A percentile compares a stretch with the other conserved stretches of the same genome.
phyloP scores from a whole-genome alignment of 2,329 filamentous ascomycete species.

The Ophiostoma ulmi region DNA sequence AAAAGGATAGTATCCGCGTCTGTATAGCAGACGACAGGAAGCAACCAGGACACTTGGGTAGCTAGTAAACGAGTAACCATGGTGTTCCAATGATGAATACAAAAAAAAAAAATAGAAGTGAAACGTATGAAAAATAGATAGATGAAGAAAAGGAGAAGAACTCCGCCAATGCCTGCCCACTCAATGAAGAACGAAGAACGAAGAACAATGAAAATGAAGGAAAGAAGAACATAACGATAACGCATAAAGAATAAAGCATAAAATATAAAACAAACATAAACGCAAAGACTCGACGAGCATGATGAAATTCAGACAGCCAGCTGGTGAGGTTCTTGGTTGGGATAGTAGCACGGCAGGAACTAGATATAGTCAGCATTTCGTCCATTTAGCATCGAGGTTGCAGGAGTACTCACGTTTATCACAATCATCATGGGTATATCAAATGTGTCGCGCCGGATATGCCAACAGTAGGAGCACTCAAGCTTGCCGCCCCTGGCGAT shows the following conservation, averaged over 20 bases:
- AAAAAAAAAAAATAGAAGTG: not conserved
- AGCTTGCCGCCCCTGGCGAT: slow-evolving; percentile 86
- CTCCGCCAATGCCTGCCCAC: slow-evolving; percentile 26
- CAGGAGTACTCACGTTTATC: slow-evolving; percentile 73
- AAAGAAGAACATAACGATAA: slow-evolving; percentile 7
- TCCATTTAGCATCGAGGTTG: not conserved
- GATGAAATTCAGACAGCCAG: slow-evolving; percentile 44
- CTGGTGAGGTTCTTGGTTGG: slow-evolving; percentile 52
- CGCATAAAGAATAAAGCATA: not conserved
- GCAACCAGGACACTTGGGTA: not conserved
- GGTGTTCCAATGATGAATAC: not conserved
- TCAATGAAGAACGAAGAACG: slow-evolving; percentile 3
- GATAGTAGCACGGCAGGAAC: slow-evolving; percentile 58
- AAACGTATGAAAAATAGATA: not conserved
- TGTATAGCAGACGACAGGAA: not conserved
- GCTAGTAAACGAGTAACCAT: not conserved
- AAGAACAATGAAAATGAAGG: not conserved
- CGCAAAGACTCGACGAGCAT: not conserved
- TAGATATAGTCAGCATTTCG: slow-evolving; percentile 30
- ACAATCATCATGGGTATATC: slow-evolving; percentile 98
- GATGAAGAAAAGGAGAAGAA: slow-evolving; percentile 18
- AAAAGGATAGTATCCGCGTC: not conserved
- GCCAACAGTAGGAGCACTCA: slow-evolving; percentile 94
- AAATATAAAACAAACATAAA: not conserved
- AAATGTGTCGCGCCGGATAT: slow-evolving; percentile 92